phyloP scores from a whole-genome alignment of 139 green algal species.

The Bryopsis sp. region DNA sequence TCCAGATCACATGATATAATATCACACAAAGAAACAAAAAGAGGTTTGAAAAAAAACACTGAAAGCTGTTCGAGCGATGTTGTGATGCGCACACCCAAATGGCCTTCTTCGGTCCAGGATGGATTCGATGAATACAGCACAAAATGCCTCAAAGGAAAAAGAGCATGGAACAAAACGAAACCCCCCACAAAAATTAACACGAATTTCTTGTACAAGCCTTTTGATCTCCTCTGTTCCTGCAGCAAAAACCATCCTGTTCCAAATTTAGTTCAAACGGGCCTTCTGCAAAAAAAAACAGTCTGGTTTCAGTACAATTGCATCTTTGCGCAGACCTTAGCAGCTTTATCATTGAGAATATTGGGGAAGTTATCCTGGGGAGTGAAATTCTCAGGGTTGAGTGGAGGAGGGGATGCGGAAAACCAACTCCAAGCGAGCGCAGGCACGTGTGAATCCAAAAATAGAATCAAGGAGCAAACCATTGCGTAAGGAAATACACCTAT shows the following conservation, averaged over 20 bases:
- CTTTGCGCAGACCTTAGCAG: background rate
- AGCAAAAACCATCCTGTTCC: background rate
- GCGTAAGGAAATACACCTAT: conserved; percentile 17
- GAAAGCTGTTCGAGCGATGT: too few species aligned
- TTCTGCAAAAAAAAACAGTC: too few species aligned
- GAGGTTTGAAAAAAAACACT: too few species aligned
- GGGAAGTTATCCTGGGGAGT: too few species aligned
- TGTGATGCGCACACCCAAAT: too few species aligned
- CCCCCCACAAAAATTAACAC: conserved; percentile 3
- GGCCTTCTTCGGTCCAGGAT: conserved; percentile 17
- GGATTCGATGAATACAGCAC: conserved; percentile 7
- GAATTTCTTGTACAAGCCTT: background rate
- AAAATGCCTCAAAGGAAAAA: conserved; percentile 13
- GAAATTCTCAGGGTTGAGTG: too few species aligned
- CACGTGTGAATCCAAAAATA: conserved; percentile 6
- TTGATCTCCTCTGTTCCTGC: background rate
- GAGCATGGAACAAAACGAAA: conserved; percentile 4
- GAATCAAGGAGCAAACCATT: conserved; percentile 7
- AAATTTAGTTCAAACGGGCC: background rate
- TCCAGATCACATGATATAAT: too few species aligned
- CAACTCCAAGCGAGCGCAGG: background rate
- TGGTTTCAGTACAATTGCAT: background rate
- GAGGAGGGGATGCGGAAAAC: too few species aligned
- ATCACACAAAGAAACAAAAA: too few species aligned
- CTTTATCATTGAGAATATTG: background rate